Evolutionary conservation across 441 rosid genomes (phyloP).

Genomic region (Bocquillonia castaneifolia): DNA sequence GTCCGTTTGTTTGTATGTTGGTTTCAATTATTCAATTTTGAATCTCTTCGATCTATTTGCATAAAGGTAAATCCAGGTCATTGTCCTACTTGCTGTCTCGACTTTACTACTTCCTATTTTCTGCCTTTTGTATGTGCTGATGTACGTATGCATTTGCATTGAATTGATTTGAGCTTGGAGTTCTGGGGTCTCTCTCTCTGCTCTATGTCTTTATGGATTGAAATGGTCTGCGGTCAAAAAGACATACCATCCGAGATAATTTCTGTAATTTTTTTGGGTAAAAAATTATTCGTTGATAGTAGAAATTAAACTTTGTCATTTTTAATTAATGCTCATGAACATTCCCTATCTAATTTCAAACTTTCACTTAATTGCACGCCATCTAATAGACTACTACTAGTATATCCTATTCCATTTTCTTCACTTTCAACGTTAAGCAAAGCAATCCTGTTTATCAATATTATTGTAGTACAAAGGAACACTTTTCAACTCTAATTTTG

Average conservation of each 20-base stretch:
- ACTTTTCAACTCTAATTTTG: too few relatives aligned
- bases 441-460: too few relatives aligned
- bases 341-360: too few relatives aligned
- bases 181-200: background rate
- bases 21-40: background rate
- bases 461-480: too few relatives aligned
- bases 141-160: background rate
- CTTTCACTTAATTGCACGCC: background rate
- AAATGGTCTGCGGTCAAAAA: background rate
- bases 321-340: background rate
- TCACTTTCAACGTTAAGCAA: background rate
- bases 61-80: background rate
- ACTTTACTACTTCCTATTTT: too few relatives aligned
- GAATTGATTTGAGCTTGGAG: background rate
- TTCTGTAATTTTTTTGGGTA: too few relatives aligned
- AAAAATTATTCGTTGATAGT: too few relatives aligned
- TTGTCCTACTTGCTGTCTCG: background rate
- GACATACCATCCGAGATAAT: background rate
- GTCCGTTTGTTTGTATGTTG: slow-evolving; percentile 32
- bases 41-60: background rate
- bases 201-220: background rate
- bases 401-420: background rate
- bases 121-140: background rate
- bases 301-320: too few relatives aligned
- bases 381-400: background rate